A percentile compares a stretch with the other conserved stretches of the same genome.
Conservation (phyloP, 2,329 filamentous ascomycete genomes). For the Fusarium acutatum region DNA sequence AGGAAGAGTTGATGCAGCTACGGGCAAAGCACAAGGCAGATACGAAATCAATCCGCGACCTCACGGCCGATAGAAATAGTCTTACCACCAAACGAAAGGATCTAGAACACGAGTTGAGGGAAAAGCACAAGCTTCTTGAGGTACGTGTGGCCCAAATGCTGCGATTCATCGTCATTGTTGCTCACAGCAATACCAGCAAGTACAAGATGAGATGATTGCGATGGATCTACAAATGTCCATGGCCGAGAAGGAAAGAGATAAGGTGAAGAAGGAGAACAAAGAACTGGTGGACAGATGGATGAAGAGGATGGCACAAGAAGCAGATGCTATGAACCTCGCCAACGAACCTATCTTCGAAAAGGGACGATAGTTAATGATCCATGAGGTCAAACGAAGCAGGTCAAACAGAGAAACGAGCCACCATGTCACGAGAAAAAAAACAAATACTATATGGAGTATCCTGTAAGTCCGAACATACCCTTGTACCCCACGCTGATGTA, state of each 20-base stretch:
- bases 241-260: conserved; percentile 78
- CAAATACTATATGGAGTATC: conserved; percentile 45
- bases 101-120: conserved; percentile 83
- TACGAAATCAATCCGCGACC: conserved; percentile 64
- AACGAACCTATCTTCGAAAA: conserved; percentile 58
- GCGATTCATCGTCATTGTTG: neutral
- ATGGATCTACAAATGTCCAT: conserved; percentile 89
- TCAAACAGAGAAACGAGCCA: neutral
- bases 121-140: conserved; percentile 84
- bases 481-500: conserved; percentile 31
- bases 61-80: conserved; percentile 69
- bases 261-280: conserved; percentile 82
- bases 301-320: conserved; percentile 85
- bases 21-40: conserved; percentile 69
- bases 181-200: conserved; percentile 60
- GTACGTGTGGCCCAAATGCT: conserved; percentile 48
- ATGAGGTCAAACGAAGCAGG: neutral
- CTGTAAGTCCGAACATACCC: conserved; percentile 42
- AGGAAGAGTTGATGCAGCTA: conserved; percentile 71
- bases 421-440: conserved; percentile 34
- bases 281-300: conserved; percentile 93
- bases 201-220: conserved; percentile 92
- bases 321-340: conserved; percentile 82
- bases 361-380: conserved; percentile 32
- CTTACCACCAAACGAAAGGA: conserved; percentile 77